Percentiles rank a stretch among this genome's conserved stretches.
These are phyloP conservation scores for Penicillium pulvis DNA, from an alignment of 495 filamentous ascomycete species.

Conservation along the genomic window DNA sequence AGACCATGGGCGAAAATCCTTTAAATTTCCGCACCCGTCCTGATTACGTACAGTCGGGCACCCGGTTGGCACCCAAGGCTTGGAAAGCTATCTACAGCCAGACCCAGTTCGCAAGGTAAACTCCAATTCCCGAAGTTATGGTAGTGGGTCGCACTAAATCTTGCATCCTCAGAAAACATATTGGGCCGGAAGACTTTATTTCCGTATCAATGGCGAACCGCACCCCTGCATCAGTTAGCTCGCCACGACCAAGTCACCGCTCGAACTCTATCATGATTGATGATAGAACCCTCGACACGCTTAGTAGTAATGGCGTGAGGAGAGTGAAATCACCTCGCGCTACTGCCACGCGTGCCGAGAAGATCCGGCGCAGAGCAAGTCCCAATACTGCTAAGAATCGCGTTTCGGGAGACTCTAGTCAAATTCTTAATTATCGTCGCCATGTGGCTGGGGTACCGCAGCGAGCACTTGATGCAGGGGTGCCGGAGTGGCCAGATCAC, in stretches of 20 bases:
- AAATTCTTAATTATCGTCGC: neutral
- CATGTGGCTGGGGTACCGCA: neutral
- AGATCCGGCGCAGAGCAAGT: constrained; percentile 14
- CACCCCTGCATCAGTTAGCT: constrained; percentile 24
- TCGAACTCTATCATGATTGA: constrained; percentile 25
- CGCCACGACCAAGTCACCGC: constrained; percentile 23
- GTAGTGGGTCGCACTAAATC: constrained; percentile 6
- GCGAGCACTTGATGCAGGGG: neutral
- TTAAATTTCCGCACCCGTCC: constrained; percentile 2
- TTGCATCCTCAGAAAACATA: constrained; percentile 11
- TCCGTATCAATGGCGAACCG: constrained; percentile 28
- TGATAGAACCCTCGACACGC: constrained; percentile 26
- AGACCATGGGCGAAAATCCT: constrained; percentile 14
- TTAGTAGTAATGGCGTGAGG: constrained; percentile 23
- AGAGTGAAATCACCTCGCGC: constrained; percentile 16
- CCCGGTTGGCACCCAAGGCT: neutral
- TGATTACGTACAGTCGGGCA: constrained; percentile 1
- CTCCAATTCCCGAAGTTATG: neutral
- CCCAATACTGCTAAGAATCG: constrained; percentile 15
- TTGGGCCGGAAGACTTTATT: constrained; percentile 18
- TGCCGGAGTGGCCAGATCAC: neutral
- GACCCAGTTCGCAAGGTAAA: neutral
- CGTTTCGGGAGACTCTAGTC: neutral
- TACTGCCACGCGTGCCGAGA: constrained; percentile 16
- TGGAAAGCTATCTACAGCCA: constrained; percentile 7